Conservation (phyloP, 495 filamentous ascomycete genomes). For the Podospora appendiculata region DNA sequence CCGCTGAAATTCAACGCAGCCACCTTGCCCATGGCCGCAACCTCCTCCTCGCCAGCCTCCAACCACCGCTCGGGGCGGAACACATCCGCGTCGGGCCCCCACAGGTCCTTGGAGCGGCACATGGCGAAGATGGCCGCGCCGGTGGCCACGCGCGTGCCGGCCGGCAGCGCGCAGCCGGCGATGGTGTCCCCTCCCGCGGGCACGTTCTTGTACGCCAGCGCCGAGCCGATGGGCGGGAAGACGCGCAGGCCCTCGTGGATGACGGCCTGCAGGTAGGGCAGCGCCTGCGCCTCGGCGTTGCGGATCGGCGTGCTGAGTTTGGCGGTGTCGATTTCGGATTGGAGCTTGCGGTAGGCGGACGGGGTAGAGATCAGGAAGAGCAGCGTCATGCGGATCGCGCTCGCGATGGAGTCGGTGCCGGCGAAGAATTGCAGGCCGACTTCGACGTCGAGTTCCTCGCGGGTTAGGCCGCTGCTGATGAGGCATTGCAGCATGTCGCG, state of each 20-base stretch:
- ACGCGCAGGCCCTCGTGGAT: slow-evolving; percentile 39
- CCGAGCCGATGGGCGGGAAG: slow-evolving; percentile 30
- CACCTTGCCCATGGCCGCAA: slow-evolving; percentile 28
- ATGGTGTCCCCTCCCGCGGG: slow-evolving; percentile 18
- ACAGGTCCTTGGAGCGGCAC: slow-evolving; percentile 1
- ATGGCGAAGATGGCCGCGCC: slow-evolving; percentile 8
- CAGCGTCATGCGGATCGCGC: slow-evolving; percentile 47
- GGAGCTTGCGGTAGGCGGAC: slow-evolving; percentile 41
- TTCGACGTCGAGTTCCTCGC: slow-evolving; percentile 33
- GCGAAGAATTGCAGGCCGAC: slow-evolving; percentile 41
- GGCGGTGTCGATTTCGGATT: slow-evolving; percentile 47
- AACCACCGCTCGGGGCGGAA: slow-evolving; percentile 37
- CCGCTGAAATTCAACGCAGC: slow-evolving; percentile 26
- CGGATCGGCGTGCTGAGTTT: slow-evolving; percentile 26
- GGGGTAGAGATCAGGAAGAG: slow-evolving; percentile 43
- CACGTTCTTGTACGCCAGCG: slow-evolving; percentile 35
- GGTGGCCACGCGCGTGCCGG: slow-evolving; percentile 19
- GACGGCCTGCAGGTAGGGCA: slow-evolving; percentile 39
- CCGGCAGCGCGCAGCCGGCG: slow-evolving; percentile 17
- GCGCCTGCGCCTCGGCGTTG: slow-evolving; percentile 26
- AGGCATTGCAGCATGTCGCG: slow-evolving; percentile 37
- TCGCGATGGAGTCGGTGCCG: slow-evolving; percentile 58
- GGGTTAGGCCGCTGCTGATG: slow-evolving; percentile 30
- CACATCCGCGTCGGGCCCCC: slow-evolving; percentile 21
- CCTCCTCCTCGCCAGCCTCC: slow-evolving; percentile 24